Conservation (phyloP, 192 early-diverging fungal genomes). For the Coemansia sp. region DNA sequence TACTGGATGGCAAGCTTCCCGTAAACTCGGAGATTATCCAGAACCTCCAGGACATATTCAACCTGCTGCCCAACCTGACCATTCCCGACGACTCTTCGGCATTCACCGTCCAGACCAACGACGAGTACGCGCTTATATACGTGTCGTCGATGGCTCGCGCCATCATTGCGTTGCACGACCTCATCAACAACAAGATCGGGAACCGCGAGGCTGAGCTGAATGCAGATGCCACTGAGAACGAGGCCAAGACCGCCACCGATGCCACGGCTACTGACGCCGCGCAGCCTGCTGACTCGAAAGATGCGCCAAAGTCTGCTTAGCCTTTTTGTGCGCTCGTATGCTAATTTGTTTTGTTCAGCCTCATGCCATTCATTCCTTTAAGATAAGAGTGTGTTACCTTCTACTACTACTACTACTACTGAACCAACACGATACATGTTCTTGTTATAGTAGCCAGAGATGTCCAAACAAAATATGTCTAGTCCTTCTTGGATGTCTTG, state of each 20-base stretch:
- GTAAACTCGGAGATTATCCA: constrained; percentile 97
- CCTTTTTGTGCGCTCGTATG: neutral
- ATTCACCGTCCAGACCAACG: constrained; percentile 94
- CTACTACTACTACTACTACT: neutral
- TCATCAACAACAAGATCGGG: constrained; percentile 98
- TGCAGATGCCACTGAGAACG: constrained; percentile 36
- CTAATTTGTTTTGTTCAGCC: neutral
- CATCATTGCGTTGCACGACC: constrained; percentile 94
- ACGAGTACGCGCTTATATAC: constrained; percentile 95
- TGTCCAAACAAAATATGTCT: neutral
- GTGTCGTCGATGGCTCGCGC: constrained; percentile 89
- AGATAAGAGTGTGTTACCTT: no score
- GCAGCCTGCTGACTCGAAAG: constrained; percentile 3
- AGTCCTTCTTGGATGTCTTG: constrained; percentile 33
- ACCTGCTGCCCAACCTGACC: constrained; percentile 91
- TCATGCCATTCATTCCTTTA: no score
- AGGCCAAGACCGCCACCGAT: constrained; percentile 25
- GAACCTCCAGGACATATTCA: constrained; percentile 99
- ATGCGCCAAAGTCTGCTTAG: neutral
- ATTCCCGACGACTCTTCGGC: constrained; percentile 76
- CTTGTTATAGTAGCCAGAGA: neutral
- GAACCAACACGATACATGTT: neutral
- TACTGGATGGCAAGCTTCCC: constrained; percentile 82
- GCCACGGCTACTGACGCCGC: neutral
- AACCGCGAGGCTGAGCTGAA: constrained; percentile 61